These are phyloP conservation scores for Lathyrus tuberosus DNA, from an alignment of 306 rosid genomes.

Conservation along the genomic window DNA sequence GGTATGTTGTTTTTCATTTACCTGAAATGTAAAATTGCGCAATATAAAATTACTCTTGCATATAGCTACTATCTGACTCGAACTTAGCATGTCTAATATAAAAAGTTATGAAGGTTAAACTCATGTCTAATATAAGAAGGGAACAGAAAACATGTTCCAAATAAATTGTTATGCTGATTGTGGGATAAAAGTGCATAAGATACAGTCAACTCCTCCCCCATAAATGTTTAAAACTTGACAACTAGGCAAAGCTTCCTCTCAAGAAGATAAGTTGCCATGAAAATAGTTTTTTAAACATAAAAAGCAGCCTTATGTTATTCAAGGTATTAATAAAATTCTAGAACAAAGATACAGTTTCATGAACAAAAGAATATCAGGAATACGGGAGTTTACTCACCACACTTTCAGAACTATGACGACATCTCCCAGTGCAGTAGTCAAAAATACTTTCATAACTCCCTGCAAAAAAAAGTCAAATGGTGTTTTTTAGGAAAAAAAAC, in stretches of 20 bases:
- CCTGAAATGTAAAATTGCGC: neutral
- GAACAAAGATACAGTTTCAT: conserved; percentile 27
- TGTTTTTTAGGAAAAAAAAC: neutral
- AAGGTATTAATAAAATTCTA: conserved; percentile 17
- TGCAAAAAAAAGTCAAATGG: conserved; percentile 41
- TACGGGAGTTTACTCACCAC: conserved; percentile 64
- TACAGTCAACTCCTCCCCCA: conserved; percentile 11
- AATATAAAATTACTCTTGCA: conserved; percentile 21
- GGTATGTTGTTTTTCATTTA: conserved; percentile 4
- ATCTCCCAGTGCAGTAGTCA: conserved; percentile 87
- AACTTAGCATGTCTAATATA: conserved; percentile 5
- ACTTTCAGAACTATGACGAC: conserved; percentile 97
- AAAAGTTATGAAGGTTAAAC: neutral
- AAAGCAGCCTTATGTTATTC: conserved; percentile 32
- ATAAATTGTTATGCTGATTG: conserved; percentile 13
- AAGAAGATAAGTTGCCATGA: conserved; percentile 20
- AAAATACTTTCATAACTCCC: conserved; percentile 77
- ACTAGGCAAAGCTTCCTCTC: conserved; percentile 29
- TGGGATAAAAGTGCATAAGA: conserved; percentile 14
- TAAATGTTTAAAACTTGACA: conserved; percentile 15
- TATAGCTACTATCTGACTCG: neutral
- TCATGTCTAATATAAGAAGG: conserved; percentile 16
- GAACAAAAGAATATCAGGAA: conserved; percentile 23
- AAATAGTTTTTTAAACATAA: conserved; percentile 5
- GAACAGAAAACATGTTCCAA: neutral